Base-by-base conservation (phyloP, 1,284 basidiomycete species). In the Fomitiporia mediterranea region DNA sequence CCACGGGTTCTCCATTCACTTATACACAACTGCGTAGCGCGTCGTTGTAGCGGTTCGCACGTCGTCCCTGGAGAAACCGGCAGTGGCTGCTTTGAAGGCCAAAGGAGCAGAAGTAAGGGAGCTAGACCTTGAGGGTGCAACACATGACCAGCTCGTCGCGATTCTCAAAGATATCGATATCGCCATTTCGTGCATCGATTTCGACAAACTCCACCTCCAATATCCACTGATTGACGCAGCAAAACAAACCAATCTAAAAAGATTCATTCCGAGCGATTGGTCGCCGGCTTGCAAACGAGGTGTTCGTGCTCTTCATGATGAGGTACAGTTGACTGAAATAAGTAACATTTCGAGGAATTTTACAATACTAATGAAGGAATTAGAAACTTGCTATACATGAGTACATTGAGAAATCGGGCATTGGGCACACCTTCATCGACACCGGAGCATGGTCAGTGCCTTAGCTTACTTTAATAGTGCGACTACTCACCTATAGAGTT, bases 371-470 rank as follows among this genome's bases (percentile, higher is more conserved):
- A 15, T n/a, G n/a, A n/a, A n/a, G n/a, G n/a, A n/a, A 2, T 51
- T 19, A 60, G 59, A 60, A 60, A 58, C 25, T 48, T 2, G 37
- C 1, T 4, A 40, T 51, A 2, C 57, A 39, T 7, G 42, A 57
- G 4, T 55, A 48, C 27, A 40, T 60, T 21, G 42, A 43, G 17
- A 37, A 51, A 2, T 11, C 42, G 7, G 59, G 59, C 2, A 11
- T 60, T 7, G 39, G 40, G 3, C 52, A 60, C 37, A 60, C 59
- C 21, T 56, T 60, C 34, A 52, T 60, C n/a, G 57, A 59, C n/a
- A 30, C 47, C 59, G 8, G 59, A 53, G 4, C 51, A 49, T 30
- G 58, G 57, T 39, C 39, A 11, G n/a, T 49, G 5, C 40, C n/a
- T 42, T 6, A 17, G 19, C n/a, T 42, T 42, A 5, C 21, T 42